Conservation (phyloP, 129 eudicot species). For the Pulicaria dysenterica region DNA sequence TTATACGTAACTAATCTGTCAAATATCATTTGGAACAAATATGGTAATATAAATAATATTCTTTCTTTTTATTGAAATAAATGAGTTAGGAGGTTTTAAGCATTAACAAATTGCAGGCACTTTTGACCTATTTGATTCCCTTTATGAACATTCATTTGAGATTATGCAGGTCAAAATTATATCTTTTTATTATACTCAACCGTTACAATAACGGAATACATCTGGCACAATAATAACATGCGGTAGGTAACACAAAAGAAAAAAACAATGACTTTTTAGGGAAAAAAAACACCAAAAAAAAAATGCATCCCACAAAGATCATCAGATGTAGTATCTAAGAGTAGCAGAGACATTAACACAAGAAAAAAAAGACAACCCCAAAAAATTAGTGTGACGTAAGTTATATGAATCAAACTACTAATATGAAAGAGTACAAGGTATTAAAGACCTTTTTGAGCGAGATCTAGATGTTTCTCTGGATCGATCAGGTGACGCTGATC, state of each 20-base stretch:
- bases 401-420: background rate
- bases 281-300: background rate
- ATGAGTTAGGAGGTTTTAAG: no score
- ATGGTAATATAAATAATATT: no score
- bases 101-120: no score
- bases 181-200: background rate
- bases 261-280: background rate
- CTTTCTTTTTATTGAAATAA: no score
- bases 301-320: slow-evolving; percentile 5
- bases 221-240: background rate
- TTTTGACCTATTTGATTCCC: no score
- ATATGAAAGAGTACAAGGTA: background rate
- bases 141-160: background rate
- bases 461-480: slow-evolving; percentile 53
- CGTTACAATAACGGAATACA: background rate
- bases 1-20: background rate
- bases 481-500: slow-evolving; percentile 63
- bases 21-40: background rate
- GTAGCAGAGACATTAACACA: background rate
- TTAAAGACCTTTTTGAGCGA: slow-evolving; percentile 59
- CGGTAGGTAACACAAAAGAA: background rate
- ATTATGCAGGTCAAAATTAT: background rate
- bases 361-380: background rate
- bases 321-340: background rate
- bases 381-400: background rate